phyloP scores from a whole-genome alignment of 345 rosid species.

The Aethionema arabicum region DNA sequence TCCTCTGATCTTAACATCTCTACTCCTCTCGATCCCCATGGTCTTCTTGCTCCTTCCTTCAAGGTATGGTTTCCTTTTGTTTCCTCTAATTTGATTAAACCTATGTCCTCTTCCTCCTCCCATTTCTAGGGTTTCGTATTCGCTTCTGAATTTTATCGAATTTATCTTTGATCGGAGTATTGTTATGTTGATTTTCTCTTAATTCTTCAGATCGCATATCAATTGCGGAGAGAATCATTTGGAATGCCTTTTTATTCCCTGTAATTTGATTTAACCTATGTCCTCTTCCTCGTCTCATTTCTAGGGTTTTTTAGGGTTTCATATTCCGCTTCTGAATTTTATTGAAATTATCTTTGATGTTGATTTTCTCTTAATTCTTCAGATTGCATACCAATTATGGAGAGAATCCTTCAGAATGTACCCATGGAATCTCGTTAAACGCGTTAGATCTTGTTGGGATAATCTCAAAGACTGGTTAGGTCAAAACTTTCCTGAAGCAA shows the following conservation, averaged over 20 bases:
- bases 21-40: conserved; percentile 63
- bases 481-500: conserved; percentile 68
- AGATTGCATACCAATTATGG: conserved; percentile 73
- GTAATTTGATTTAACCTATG: neutral
- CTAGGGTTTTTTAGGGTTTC: conserved; percentile 2
- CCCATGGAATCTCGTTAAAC: conserved; percentile 75
- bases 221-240: too few species aligned
- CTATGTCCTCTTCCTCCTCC: too few species aligned
- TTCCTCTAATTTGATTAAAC: neutral
- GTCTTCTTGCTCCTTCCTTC: conserved; percentile 62
- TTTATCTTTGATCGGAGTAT: neutral
- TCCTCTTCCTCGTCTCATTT: neutral
- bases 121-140: too few species aligned
- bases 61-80: conserved; percentile 44
- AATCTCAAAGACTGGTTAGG: conserved; percentile 59
- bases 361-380: neutral
- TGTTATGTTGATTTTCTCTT: too few species aligned
- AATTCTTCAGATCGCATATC: too few species aligned
- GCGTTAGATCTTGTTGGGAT: conserved; percentile 79
- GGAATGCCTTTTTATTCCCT: neutral
- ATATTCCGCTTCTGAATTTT: neutral
- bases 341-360: conserved; percentile 3
- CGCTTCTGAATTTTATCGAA: neutral
- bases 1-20: conserved; percentile 58
- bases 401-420: conserved; percentile 70